A percentile compares a stretch with the other conserved stretches of the same genome.
phyloP scores from a whole-genome alignment of 371 early-diverging fungal species.

The Encephalitozoon intestinalis region DNA sequence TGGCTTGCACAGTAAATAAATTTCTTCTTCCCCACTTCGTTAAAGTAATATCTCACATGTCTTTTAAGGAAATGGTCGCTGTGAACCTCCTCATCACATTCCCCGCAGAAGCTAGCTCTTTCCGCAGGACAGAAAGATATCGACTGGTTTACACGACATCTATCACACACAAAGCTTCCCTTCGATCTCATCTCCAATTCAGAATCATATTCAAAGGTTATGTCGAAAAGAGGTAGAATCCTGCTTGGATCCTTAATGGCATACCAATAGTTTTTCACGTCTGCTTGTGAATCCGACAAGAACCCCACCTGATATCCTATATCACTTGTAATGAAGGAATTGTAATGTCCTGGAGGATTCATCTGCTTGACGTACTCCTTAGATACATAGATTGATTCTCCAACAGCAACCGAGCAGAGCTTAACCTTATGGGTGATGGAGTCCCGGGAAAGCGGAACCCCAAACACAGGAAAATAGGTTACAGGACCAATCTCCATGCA shows the following conservation, averaged over 20 bases:
- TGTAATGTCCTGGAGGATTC: constrained; percentile 50
- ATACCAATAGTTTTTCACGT: constrained; percentile 39
- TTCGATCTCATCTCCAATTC: constrained; percentile 52
- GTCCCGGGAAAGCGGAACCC: constrained; percentile 44
- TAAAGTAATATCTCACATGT: constrained; percentile 58
- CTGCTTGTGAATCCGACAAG: constrained; percentile 10
- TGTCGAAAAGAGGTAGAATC: constrained; percentile 56
- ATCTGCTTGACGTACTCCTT: constrained; percentile 53
- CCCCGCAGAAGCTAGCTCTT: constrained; percentile 57
- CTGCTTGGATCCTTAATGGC: constrained; percentile 54
- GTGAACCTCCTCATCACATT: constrained; percentile 60
- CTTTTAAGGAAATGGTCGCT: constrained; percentile 55
- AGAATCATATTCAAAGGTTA: constrained; percentile 60
- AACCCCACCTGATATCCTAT: neutral
- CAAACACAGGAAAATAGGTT: constrained; percentile 48
- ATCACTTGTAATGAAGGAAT: constrained; percentile 49
- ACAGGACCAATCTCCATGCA: constrained; percentile 16
- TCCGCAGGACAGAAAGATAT: constrained; percentile 61
- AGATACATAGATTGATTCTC: constrained; percentile 53
- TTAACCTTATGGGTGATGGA: constrained; percentile 52
- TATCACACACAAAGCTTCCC: constrained; percentile 53
- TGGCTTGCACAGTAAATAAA: constrained; percentile 59
- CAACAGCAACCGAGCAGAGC: constrained; percentile 60
- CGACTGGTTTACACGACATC: constrained; percentile 42
- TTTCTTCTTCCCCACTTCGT: constrained; percentile 53